Conservation (phyloP, 2,329 filamentous ascomycete genomes). For the Ascocoryne sarcoides region DNA sequence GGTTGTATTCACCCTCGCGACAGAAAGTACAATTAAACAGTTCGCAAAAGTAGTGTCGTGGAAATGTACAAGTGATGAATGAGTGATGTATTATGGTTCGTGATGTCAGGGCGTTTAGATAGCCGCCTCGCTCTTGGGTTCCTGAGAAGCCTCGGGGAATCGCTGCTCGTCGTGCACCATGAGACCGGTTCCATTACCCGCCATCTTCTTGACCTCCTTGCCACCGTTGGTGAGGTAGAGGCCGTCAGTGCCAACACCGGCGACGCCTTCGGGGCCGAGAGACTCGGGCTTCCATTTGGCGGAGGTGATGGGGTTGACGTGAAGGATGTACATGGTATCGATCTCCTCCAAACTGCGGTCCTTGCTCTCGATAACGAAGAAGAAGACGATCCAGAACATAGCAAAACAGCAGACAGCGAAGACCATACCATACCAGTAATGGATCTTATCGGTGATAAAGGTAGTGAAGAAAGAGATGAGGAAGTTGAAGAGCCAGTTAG, state of each 20-base stretch:
- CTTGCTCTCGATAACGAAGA: conserved; percentile 68
- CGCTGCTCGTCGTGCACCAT: background rate
- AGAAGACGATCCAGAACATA: conserved; percentile 60
- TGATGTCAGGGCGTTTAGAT: too few species aligned
- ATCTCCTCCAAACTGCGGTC: conserved; percentile 70
- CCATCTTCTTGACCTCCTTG: background rate
- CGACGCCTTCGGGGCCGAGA: conserved; percentile 12
- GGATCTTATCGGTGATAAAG: conserved; percentile 63
- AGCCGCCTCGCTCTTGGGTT: too few species aligned
- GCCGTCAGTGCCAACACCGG: conserved; percentile 8
- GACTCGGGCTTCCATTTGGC: conserved; percentile 22
- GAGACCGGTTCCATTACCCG: background rate
- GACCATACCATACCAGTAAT: conserved; percentile 57
- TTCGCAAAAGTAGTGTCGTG: too few species aligned
- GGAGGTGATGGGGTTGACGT: conserved; percentile 36
- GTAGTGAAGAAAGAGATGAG: conserved; percentile 68
- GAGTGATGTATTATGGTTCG: too few species aligned
- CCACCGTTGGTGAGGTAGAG: background rate
- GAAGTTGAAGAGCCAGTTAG: conserved; percentile 64
- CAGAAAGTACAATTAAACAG: too few species aligned
- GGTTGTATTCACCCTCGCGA: too few species aligned
- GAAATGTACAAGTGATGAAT: too few species aligned
- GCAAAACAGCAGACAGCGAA: conserved; percentile 62
- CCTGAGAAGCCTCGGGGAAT: too few species aligned
- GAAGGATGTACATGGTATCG: conserved; percentile 62